These are phyloP conservation scores for Thalassiosira mediterranea DNA, from an alignment of 352 stramenopile species.

Conservation along the genomic window DNA sequence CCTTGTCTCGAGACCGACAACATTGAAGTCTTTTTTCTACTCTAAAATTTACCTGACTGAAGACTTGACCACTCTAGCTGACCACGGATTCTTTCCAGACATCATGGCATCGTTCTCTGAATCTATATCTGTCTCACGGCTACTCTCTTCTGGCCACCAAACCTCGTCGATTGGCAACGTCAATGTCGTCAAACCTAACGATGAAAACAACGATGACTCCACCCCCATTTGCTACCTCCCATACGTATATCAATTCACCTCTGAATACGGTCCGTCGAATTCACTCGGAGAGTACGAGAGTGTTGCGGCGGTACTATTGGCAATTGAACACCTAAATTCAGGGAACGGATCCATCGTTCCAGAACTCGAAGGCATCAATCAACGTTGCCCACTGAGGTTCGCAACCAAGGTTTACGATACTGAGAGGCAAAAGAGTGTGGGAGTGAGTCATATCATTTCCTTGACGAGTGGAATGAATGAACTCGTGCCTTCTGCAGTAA, in stretches of 20 bases:
- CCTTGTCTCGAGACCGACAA: too few relatives aligned
- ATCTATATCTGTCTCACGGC: too few relatives aligned
- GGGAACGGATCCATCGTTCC: conserved; percentile 33
- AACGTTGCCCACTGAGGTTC: conserved; percentile 44
- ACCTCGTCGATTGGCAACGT: too few relatives aligned
- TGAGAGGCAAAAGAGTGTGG: conserved; percentile 10
- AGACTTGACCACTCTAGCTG: too few relatives aligned
- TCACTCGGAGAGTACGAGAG: not conserved
- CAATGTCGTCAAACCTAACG: too few relatives aligned
- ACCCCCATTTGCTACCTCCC: not conserved
- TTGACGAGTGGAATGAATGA: conserved; percentile 20
- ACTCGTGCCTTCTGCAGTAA: conserved; percentile 48
- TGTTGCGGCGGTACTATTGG: conserved; percentile 11
- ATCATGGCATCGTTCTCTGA: too few relatives aligned
- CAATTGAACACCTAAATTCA: conserved; percentile 44
- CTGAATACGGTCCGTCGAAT: not conserved
- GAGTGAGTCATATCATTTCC: conserved; percentile 33
- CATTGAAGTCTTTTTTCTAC: too few relatives aligned
- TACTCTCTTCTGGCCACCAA: too few relatives aligned
- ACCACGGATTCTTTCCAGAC: too few relatives aligned
- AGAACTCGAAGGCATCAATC: conserved; percentile 35
- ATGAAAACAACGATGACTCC: too few relatives aligned
- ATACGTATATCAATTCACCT: not conserved
- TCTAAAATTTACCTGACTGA: too few relatives aligned
- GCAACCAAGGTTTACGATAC: conserved; percentile 37